Evolutionary conservation across 768 basidiomycete genomes (phyloP).

Genomic region (Hypsizygus marmoreus): DNA sequence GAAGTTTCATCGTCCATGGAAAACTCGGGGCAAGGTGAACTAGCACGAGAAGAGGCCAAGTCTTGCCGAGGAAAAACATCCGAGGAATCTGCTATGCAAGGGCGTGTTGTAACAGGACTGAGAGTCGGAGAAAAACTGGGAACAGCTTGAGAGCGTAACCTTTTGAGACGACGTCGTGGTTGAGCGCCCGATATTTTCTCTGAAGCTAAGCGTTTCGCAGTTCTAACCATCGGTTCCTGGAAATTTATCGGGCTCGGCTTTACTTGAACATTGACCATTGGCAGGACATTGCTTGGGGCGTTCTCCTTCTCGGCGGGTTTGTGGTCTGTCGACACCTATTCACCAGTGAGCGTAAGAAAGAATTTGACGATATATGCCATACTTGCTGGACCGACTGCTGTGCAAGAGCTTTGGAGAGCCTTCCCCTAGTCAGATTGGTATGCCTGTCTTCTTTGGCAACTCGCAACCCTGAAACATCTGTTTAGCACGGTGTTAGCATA

Average conservation of each 20-base stretch:
- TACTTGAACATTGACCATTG: not conserved
- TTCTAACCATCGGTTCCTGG: conserved; percentile 7
- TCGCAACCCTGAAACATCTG: conserved; percentile 51
- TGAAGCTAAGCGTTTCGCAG: conserved; percentile 17
- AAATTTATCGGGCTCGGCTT: not conserved
- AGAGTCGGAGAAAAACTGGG: not conserved
- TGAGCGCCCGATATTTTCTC: conserved; percentile 12
- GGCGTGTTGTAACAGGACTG: not conserved
- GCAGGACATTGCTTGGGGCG: no score
- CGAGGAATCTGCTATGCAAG: not conserved
- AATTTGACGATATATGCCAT: not conserved
- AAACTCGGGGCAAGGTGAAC: conserved; percentile 27
- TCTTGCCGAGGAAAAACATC: not conserved
- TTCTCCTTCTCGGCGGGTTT: no score
- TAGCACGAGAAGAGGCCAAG: conserved; percentile 1
- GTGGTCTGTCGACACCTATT: no score
- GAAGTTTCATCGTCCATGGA: conserved; percentile 20
- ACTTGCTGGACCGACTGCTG: conserved; percentile 11
- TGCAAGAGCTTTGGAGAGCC: conserved; percentile 33
- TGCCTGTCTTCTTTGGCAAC: conserved; percentile 68
- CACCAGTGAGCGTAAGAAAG: no score
- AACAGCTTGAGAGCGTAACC: not conserved
- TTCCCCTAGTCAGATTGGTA: conserved; percentile 50
- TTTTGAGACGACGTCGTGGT: conserved; percentile 1
- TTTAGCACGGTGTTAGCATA: not conserved